Conservation (phyloP, 805 yeast genomes). For the Ogataea nonfermentans region DNA sequence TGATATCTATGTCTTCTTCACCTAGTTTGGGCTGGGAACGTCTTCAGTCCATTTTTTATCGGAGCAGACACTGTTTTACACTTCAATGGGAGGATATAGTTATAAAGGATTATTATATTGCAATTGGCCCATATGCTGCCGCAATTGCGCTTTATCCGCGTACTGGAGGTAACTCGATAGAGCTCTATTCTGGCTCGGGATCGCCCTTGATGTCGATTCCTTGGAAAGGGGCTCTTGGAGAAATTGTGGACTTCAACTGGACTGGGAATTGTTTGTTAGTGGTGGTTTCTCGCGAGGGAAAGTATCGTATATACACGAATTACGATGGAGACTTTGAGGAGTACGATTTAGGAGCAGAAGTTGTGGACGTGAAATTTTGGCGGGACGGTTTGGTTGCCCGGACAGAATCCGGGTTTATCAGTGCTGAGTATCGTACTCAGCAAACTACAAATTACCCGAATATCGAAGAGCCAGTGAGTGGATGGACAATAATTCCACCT, state of each 20-base stretch:
- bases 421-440: not conserved
- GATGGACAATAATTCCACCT: slow-evolving; percentile 27
- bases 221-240: slow-evolving; percentile 49
- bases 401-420: slow-evolving; percentile 24
- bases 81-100: slow-evolving; percentile 45
- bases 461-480: slow-evolving; percentile 10
- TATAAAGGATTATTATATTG: slow-evolving; percentile 43
- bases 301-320: slow-evolving; percentile 58
- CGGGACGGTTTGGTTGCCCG: slow-evolving; percentile 44
- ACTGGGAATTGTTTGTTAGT: slow-evolving; percentile 51
- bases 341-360: slow-evolving; percentile 37
- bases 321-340: slow-evolving; percentile 67
- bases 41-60: slow-evolving; percentile 66
- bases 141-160: slow-evolving; percentile 50
- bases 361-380: slow-evolving; percentile 40
- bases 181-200: slow-evolving; percentile 38
- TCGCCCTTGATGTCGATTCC: slow-evolving; percentile 30
- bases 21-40: slow-evolving; percentile 67
- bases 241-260: slow-evolving; percentile 55
- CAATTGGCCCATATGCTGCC: slow-evolving; percentile 53
- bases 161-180: slow-evolving; percentile 22
- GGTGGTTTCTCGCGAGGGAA: slow-evolving; percentile 52
- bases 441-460: not conserved
- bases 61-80: slow-evolving; percentile 55
- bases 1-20: slow-evolving; percentile 17